phyloP scores from a whole-genome alignment of 805 yeast species.

The Candida palmyrensis region DNA sequence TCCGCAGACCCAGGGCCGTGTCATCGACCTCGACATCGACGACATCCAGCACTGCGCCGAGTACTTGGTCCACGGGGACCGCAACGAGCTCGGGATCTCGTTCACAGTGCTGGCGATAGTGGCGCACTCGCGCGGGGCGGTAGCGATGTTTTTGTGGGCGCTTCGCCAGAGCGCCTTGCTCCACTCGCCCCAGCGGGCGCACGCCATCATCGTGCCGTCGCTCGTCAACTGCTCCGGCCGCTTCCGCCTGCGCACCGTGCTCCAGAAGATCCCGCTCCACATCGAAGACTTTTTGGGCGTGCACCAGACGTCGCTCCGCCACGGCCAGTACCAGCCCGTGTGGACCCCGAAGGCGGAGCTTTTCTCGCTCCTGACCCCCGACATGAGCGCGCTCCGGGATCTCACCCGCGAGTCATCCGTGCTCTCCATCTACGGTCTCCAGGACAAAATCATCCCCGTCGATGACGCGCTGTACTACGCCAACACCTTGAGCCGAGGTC shows the following conservation, averaged over 20 bases:
- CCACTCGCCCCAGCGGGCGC: slow-evolving; percentile 15
- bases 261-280: slow-evolving; percentile 28
- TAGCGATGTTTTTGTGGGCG: slow-evolving; percentile 74
- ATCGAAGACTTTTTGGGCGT: slow-evolving; percentile 15
- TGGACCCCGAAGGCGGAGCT: slow-evolving; percentile 49
- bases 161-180: slow-evolving; percentile 35
- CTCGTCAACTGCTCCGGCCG: slow-evolving; percentile 74
- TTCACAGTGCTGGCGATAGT: slow-evolving; percentile 54
- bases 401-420: slow-evolving; percentile 47
- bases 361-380: slow-evolving; percentile 42
- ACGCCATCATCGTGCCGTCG: slow-evolving; percentile 50
- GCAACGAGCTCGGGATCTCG: slow-evolving; percentile 34
- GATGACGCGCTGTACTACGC: slow-evolving; percentile 58
- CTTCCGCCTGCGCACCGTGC: slow-evolving; percentile 46
- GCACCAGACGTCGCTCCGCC: slow-evolving; percentile 30
- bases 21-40: slow-evolving; percentile 57
- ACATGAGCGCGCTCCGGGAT: slow-evolving; percentile 35
- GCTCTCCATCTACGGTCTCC: slow-evolving; percentile 64
- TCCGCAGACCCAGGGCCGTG: slow-evolving; percentile 43
- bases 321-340: slow-evolving; percentile 42
- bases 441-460: slow-evolving; percentile 62
- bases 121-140: slow-evolving; percentile 78
- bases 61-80: slow-evolving; percentile 19
- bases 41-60: slow-evolving; percentile 50
- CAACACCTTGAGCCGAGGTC: slow-evolving; percentile 52